Base-by-base conservation (phyloP, 108 stramenopile species). In the Cyclotella distinguenda region DNA sequence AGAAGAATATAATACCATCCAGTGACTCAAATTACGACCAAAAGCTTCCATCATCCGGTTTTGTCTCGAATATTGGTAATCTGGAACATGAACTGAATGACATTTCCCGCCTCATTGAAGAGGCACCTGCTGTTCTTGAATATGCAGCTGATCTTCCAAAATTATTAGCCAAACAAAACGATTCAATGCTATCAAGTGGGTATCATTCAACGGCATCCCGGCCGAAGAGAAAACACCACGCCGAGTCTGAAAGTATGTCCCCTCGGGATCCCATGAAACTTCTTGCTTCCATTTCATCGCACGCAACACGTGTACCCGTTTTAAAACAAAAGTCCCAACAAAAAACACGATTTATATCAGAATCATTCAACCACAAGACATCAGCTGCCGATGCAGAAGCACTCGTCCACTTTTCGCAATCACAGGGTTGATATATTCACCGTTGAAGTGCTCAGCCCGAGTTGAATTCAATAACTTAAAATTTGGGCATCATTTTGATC, bases 321-420 rank as follows among this genome's bases (percentile, higher is more conserved):
- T 5, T 57, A 46, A 35, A 64, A 28, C 45, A 54, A 15, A 43
- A 57, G 5, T 15, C 16, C 21, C 13, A 10, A n/a, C 25, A 21
- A 18, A 48, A 62, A 36, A 58, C n/a, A n/a, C 16, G 35, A 38
- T 28, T 32, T 12, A 62, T 33, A 35, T 10, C 58, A 39, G 48
- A 63, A 32, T 46, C 38, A 21, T 40, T 25, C 26, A 45, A 49
- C 52, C 38, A 31, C 32, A 38, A 31, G 22, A 44, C 22, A 30
- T 49, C 55, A 16, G 31, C 31, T 38, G 54, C 45, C 23, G 90
- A 88, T 65, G 90, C 84, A 7, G 68, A 88, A 42, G 84, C 87
- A 10, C 75, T 91, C 49, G 86, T 91, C 33, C 82, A 86, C 26
- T 91, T 91, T 61, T 46, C 88, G 36, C 73, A 85, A 36, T 85